A percentile compares a stretch with the other conserved stretches of the same genome.
Evolutionary conservation across 164 flowering plant species (phyloP).

Genomic region (Sextonia rubra): DNA sequence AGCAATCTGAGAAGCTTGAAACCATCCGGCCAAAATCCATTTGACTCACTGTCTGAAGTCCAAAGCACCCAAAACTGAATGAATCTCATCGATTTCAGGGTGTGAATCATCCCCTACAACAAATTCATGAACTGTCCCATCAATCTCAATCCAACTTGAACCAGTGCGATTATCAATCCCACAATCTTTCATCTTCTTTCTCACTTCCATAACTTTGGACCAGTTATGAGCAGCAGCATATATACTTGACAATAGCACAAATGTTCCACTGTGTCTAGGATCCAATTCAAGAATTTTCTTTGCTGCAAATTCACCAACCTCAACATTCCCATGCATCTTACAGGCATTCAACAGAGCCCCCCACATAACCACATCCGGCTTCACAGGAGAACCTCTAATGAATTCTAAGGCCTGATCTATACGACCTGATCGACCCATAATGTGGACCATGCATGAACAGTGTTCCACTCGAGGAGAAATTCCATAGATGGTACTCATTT

Average conservation of each 20-base stretch:
- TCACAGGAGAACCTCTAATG: conserved; percentile 9
- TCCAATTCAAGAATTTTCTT: conserved; percentile 8
- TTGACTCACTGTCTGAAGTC: background rate
- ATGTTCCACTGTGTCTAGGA: conserved; percentile 8
- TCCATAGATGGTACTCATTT: conserved; percentile 14
- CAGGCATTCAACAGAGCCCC: conserved; percentile 15
- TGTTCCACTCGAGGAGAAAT: conserved; percentile 18
- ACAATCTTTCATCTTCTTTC: conserved; percentile 6
- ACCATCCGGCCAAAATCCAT: background rate
- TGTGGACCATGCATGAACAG: conserved; percentile 18
- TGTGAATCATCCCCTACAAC: conserved; percentile 8
- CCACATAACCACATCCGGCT: conserved; percentile 20
- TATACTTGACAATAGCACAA: conserved; percentile 7
- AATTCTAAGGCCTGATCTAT: conserved; percentile 16
- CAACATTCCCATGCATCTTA: conserved; percentile 9
- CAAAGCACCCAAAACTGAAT: background rate
- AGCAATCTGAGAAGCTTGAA: background rate
- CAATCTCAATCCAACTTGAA: conserved; percentile 13
- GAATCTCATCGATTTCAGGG: conserved; percentile 6
- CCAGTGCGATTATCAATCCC: conserved; percentile 3
- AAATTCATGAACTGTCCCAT: conserved; percentile 8
- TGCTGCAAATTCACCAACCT: conserved; percentile 7
- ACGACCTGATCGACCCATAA: conserved; percentile 12
- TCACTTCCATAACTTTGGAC: conserved; percentile 8
- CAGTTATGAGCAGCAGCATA: conserved; percentile 10